These are phyloP conservation scores for Potentilla sterilis DNA, from an alignment of 306 rosid genomes.

Conservation along the genomic window DNA sequence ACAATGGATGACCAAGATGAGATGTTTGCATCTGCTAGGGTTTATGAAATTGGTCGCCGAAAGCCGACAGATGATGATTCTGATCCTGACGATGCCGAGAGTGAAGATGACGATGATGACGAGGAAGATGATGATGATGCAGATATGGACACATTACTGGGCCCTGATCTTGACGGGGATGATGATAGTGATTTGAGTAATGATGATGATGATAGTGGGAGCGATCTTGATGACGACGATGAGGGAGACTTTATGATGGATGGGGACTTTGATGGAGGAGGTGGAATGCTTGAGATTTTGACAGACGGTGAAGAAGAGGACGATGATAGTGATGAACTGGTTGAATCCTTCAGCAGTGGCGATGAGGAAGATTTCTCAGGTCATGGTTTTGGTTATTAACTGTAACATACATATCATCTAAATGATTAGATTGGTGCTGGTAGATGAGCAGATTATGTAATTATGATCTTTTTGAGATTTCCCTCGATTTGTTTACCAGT, in stretches of 20 bases:
- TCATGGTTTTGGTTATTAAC: conserved; percentile 62
- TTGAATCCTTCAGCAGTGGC: conserved; percentile 62
- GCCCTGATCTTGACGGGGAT: conserved; percentile 78
- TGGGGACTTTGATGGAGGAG: conserved; percentile 68
- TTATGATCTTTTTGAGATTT: conserved; percentile 28
- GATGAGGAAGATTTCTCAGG: conserved; percentile 68
- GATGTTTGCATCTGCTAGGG: conserved; percentile 86
- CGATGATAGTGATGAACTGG: conserved; percentile 65
- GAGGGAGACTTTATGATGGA: conserved; percentile 75
- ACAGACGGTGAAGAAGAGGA: conserved; percentile 80
- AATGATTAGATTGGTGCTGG: neutral
- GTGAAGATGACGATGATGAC: conserved; percentile 86
- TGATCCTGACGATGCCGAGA: conserved; percentile 96
- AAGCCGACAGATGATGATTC: conserved; percentile 94
- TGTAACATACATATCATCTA: neutral
- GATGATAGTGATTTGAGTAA: conserved; percentile 75
- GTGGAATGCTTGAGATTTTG: conserved; percentile 58
- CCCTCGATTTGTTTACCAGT: conserved; percentile 24
- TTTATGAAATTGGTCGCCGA: conserved; percentile 90
- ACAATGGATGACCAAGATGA: conserved; percentile 96
- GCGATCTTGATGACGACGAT: conserved; percentile 53
- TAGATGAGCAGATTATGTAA: conserved; percentile 38
- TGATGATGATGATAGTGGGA: conserved; percentile 56
- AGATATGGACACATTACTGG: conserved; percentile 62
- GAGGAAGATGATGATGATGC: conserved; percentile 49